A percentile compares a stretch with the other conserved stretches of the same genome.
Evolutionary conservation across 495 filamentous ascomycete genomes (phyloP).

Genomic region (Tirmania nivea): DNA sequence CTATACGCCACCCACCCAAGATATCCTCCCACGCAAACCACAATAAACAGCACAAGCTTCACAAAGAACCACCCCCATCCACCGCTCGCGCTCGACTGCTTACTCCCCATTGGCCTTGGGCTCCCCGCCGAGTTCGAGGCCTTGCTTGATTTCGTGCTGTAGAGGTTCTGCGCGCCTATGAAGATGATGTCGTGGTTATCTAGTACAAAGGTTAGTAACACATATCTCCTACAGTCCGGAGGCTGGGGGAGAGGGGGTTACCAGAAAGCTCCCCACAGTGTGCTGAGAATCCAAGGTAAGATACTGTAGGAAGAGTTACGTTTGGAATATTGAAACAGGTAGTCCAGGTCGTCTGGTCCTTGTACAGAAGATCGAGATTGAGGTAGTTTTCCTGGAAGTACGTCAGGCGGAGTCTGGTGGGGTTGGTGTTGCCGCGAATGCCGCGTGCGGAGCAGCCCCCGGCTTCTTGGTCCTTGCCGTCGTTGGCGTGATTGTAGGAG

Average conservation of each 20-base stretch:
- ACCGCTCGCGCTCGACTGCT: conserved; percentile 26
- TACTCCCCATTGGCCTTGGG: conserved; percentile 11
- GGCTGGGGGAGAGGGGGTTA: not conserved
- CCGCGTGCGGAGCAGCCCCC: conserved; percentile 88
- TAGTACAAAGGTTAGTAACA: not conserved
- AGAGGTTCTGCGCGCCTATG: conserved; percentile 72
- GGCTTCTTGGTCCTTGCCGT: conserved; percentile 82
- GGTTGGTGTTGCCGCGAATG: conserved; percentile 50
- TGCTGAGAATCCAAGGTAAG: conserved; percentile 86
- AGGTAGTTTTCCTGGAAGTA: conserved; percentile 94
- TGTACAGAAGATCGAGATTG: conserved; percentile 84
- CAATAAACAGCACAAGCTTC: conserved; percentile 56
- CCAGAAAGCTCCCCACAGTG: conserved; percentile 81
- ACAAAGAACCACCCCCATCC: conserved; percentile 88
- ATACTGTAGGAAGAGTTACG: conserved; percentile 59
- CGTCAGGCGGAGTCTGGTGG: conserved; percentile 71
- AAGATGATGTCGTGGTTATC: conserved; percentile 97
- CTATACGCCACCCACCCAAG: conserved; percentile 69
- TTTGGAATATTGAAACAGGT: conserved; percentile 57
- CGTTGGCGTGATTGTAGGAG: conserved; percentile 77
- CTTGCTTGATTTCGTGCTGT: conserved; percentile 30
- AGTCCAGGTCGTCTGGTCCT: conserved; percentile 66
- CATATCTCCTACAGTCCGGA: not conserved
- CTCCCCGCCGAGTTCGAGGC: conserved; percentile 4
- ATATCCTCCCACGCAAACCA: conserved; percentile 50